phyloP scores from a whole-genome alignment of 306 rosid genomes.

The Pyrus bretschneideri region DNA sequence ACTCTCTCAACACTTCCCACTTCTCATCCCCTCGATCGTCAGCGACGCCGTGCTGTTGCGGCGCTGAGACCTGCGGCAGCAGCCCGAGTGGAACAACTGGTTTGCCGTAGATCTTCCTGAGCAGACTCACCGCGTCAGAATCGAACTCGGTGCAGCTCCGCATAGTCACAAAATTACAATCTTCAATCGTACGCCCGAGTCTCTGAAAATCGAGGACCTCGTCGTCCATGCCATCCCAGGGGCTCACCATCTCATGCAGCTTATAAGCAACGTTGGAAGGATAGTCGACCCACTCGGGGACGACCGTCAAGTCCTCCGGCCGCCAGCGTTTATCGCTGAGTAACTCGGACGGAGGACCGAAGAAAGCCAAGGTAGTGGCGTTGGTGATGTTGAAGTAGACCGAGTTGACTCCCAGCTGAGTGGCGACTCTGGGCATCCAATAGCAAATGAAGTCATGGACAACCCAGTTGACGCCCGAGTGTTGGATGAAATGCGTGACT shows the following conservation, averaged over 20 bases:
- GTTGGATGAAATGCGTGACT: background rate
- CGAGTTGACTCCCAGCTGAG: background rate
- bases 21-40: background rate
- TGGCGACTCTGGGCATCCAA: constrained; percentile 8
- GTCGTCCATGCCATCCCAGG: constrained; percentile 9
- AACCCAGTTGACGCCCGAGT: constrained; percentile 6
- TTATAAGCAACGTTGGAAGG: background rate
- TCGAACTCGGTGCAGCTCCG: constrained; percentile 17
- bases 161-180: background rate
- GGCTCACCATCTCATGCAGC: constrained; percentile 5
- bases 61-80: background rate
- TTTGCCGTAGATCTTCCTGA: constrained; percentile 2
- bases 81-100: constrained; percentile 22
- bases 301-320: constrained; percentile 20
- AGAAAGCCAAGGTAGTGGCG: background rate
- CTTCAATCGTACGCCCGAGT: background rate
- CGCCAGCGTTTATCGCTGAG: background rate
- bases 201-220: constrained; percentile 9
- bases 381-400: background rate
- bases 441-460: constrained; percentile 6
- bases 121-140: background rate
- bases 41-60: background rate
- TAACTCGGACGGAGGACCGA: background rate
- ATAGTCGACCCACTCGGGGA: constrained; percentile 6
- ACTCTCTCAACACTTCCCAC: background rate